Conservation (phyloP, 1,139 yeast species). For the Saccharomyces hybrid region DNA sequence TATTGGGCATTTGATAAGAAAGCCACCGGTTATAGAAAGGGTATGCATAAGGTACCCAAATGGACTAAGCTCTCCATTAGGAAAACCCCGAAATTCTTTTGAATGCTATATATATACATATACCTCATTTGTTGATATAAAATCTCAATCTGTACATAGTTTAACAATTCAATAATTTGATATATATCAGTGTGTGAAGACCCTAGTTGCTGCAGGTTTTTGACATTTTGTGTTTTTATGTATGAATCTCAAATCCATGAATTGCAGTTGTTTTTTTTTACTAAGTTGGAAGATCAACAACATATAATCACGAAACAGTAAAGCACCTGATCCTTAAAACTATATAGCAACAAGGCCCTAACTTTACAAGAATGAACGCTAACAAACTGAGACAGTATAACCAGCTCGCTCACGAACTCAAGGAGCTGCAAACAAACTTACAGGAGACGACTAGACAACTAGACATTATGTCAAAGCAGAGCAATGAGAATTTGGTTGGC, state of each 20-base stretch:
- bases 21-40: conserved; percentile 73
- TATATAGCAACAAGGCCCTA: no score
- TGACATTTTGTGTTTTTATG: no score
- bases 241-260: no score
- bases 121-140: not conserved
- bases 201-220: no score
- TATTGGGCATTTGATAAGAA: conserved; percentile 79
- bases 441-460: conserved; percentile 22
- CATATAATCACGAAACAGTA: not conserved
- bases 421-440: conserved; percentile 23
- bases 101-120: conserved; percentile 12
- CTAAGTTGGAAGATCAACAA: not conserved
- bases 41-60: conserved; percentile 77
- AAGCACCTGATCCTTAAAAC: no score
- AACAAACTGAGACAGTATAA: conserved; percentile 28
- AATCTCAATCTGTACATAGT: not conserved
- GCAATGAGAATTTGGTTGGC: conserved; percentile 27
- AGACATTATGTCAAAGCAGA: conserved; percentile 25
- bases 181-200: not conserved
- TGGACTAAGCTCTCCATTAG: conserved; percentile 85
- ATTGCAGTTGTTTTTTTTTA: not conserved
- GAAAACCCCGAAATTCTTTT: conserved; percentile 72
- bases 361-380: conserved; percentile 13
- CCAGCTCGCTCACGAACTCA: conserved; percentile 26
- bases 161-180: not conserved